These are phyloP conservation scores for Lactarius sanguifluus DNA, from an alignment of 768 basidiomycete species.

Conservation along the genomic window DNA sequence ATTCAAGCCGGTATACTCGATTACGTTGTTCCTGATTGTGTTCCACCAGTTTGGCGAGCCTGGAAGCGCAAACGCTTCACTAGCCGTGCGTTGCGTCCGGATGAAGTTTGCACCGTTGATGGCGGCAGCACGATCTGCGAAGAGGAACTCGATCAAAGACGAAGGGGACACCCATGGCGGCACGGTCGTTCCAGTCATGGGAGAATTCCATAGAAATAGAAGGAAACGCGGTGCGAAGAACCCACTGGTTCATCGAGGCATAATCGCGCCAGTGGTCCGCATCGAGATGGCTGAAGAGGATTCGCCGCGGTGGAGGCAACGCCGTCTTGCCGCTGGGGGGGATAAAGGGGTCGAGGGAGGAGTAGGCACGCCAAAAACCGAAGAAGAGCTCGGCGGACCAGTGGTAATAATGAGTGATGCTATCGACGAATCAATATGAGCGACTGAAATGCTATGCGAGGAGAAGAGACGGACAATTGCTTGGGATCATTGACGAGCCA, in stretches of 20 bases:
- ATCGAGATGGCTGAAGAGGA: slow-evolving; percentile 74
- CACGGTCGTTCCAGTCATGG: slow-evolving; percentile 82
- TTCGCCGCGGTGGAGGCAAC: slow-evolving; percentile 70
- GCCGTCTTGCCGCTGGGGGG: slow-evolving; percentile 61
- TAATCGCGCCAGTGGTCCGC: slow-evolving; percentile 88
- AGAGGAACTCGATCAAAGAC: slow-evolving; percentile 87
- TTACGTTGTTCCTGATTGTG: slow-evolving; percentile 68
- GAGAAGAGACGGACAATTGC: slow-evolving; percentile 63
- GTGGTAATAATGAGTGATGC: slow-evolving; percentile 92
- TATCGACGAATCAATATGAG: slow-evolving; percentile 33
- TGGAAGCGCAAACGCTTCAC: slow-evolving; percentile 70
- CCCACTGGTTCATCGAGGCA: slow-evolving; percentile 86
- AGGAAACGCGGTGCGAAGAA: slow-evolving; percentile 78
- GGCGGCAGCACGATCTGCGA: slow-evolving; percentile 84
- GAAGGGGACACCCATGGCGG: slow-evolving; percentile 63
- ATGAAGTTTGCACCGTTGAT: slow-evolving; percentile 67
- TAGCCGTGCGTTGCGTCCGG: slow-evolving; percentile 73
- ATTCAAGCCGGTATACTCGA: slow-evolving; percentile 65
- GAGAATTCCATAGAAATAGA: slow-evolving; percentile 76
- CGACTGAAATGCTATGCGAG: background rate
- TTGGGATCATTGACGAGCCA: slow-evolving; percentile 82
- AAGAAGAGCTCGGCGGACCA: slow-evolving; percentile 91
- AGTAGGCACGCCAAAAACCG: slow-evolving; percentile 88
- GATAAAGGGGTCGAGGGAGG: slow-evolving; percentile 74
- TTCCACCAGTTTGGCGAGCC: slow-evolving; percentile 86